Conservation (phyloP, 192 early-diverging fungal species). For the Coemansia sp. region DNA sequence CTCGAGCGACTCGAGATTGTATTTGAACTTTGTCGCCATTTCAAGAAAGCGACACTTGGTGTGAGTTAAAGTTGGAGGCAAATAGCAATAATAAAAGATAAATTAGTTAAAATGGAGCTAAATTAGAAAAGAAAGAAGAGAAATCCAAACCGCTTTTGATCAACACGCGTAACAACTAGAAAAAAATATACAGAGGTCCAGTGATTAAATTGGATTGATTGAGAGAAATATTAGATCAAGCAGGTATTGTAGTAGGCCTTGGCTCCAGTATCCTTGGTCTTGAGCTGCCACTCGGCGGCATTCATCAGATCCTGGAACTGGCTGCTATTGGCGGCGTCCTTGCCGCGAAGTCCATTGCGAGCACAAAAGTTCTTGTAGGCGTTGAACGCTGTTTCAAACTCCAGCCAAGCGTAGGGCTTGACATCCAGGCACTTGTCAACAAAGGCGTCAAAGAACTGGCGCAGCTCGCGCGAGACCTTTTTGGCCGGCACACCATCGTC, state of each 20-base stretch:
- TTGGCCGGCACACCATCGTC: background rate
- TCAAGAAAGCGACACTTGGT: background rate
- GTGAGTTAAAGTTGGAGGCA: background rate
- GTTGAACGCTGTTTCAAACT: constrained; percentile 31
- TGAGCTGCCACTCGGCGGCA: constrained; percentile 54
- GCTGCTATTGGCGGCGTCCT: constrained; percentile 36
- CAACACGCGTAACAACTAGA: background rate
- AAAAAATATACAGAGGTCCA: constrained; percentile 2
- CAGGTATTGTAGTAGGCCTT: constrained; percentile 54
- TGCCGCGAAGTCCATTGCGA: constrained; percentile 52
- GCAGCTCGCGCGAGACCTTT: constrained; percentile 42
- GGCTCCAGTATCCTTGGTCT: constrained; percentile 45
- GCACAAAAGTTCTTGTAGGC: constrained; percentile 55
- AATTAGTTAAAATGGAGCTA: background rate
- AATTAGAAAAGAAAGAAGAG: background rate
- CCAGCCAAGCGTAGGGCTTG: constrained; percentile 57
- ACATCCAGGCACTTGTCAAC: constrained; percentile 55
- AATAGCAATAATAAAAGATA: background rate
- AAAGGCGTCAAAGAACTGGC: constrained; percentile 53
- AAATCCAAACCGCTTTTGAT: constrained; percentile 1
- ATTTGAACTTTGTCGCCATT: constrained; percentile 45
- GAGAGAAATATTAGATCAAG: constrained; percentile 25
- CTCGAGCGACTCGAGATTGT: constrained; percentile 48
- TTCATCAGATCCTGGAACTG: constrained; percentile 57
- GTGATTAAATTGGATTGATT: constrained; percentile 8